Base-by-base conservation (phyloP, 2,329 filamentous ascomycete genomes). In the Ophiocordyceps camponoti-rufipedis region DNA sequence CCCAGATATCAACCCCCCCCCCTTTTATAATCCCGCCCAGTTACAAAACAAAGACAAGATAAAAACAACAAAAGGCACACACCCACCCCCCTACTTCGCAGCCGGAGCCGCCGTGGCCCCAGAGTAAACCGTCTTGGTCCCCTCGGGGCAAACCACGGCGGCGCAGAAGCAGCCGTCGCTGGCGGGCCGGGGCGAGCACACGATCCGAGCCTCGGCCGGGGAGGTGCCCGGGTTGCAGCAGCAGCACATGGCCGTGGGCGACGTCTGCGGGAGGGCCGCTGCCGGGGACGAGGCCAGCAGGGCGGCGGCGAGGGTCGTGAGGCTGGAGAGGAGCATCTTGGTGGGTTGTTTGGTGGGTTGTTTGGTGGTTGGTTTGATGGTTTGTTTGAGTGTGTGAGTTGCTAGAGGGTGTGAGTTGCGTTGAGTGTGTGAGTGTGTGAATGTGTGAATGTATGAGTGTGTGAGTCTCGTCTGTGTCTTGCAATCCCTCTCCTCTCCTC, bases 201-300 rank as follows among this genome's bases (percentile, higher is more conserved):
- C 48, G 19, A 59, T 57, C 14, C 14, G 4, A 2, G 35, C 35
- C 35, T 38, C 35, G 14, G 35, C 14, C 14, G 35, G 14, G 4
- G 35, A 16, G 6, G 14, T 38, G 35, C 35, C 35, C 35, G 35
- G 35, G 42, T 62, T 54, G 50, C 60, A 62, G 55, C 60, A 62
- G 54, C 60, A 62, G 55, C 59, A 62, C 10, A 47, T 46, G 33
- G 51, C 32, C 29, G 43, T n/a, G 16, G 32, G 29, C 11, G 18
- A 13, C n/a, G 46, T 18, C 6, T 45, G 45, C 14, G 44, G 40
- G 14, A 43, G 46, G 12, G 46, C 49, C n/a, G 43, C 6, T 23
- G 23, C 23, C 18, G 13, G 43, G 14, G n/a, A 16, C n/a, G 38
- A 31, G 44, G 38, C 43, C 23, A 50, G 46, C 46, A 29, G 43